A percentile compares a stretch with the other conserved stretches of the same genome.
phyloP scores from a whole-genome alignment of 2,329 filamentous ascomycete genomes.

The Stemphylium beticola region DNA sequence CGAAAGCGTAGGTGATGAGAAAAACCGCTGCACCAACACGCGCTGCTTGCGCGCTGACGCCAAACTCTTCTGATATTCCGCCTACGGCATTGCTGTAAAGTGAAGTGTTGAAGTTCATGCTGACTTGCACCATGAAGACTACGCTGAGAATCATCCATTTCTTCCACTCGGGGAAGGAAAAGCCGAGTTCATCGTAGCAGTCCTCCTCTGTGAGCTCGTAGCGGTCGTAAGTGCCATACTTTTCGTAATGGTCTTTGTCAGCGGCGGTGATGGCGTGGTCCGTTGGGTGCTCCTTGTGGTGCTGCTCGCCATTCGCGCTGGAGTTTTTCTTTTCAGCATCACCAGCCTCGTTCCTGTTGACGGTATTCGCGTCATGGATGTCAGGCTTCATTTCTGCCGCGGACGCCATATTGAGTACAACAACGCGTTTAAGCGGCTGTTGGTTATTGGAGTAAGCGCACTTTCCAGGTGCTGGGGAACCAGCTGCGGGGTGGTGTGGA shows the following conservation, averaged over 20 bases:
- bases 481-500: neutral
- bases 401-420: constrained; percentile 20
- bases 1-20: constrained; percentile 80
- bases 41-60: constrained; percentile 71
- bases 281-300: constrained; percentile 25
- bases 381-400: constrained; percentile 21
- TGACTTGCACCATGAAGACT: constrained; percentile 62
- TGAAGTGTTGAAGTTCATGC: constrained; percentile 65
- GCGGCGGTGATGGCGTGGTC: constrained; percentile 21
- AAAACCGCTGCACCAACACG: constrained; percentile 79
- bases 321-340: constrained; percentile 35
- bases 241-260: constrained; percentile 40
- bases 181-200: constrained; percentile 58
- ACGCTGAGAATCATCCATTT: constrained; percentile 62
- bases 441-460: neutral
- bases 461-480: neutral
- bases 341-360: constrained; percentile 19
- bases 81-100: constrained; percentile 61
- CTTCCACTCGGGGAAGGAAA: constrained; percentile 56
- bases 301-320: constrained; percentile 23
- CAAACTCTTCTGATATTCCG: constrained; percentile 67
- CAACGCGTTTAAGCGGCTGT: neutral
- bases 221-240: constrained; percentile 52
- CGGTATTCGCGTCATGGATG: constrained; percentile 26
- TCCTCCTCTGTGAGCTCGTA: constrained; percentile 58